Evolutionary conservation across 78 protist species (phyloP).

Genomic region (Diacronema lutheri): DNA sequence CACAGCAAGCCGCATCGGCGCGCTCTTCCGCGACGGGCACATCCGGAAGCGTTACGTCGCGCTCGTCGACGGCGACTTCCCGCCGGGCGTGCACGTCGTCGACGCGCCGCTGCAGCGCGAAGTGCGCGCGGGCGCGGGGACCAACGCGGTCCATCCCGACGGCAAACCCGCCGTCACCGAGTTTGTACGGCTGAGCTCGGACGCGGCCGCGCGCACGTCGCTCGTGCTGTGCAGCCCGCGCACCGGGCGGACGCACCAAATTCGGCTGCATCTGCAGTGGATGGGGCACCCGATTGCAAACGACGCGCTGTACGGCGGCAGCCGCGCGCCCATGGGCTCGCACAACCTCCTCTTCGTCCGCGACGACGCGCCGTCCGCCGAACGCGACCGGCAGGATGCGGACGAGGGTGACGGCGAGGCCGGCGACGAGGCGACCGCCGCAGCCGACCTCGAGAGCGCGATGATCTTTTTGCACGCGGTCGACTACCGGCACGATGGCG

Average conservation of each 20-base stretch:
- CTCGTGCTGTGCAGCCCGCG: conserved; percentile 59
- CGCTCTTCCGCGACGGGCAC: background rate
- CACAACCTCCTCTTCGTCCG: too few relatives aligned
- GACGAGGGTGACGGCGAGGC: too few relatives aligned
- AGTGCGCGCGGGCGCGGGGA: background rate
- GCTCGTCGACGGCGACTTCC: background rate
- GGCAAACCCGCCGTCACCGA: background rate
- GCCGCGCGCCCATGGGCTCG: too few relatives aligned
- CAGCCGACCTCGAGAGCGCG: too few relatives aligned
- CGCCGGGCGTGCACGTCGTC: background rate
- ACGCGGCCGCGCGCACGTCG: background rate
- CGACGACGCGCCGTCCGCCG: too few relatives aligned
- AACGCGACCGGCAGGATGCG: too few relatives aligned
- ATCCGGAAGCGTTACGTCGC: conserved; percentile 10
- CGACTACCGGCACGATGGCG: too few relatives aligned
- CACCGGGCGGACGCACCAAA: conserved; percentile 90
- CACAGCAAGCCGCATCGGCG: background rate
- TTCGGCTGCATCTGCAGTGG: conserved; percentile 79
- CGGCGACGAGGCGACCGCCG: too few relatives aligned
- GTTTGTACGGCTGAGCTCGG: background rate
- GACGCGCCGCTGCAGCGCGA: background rate
- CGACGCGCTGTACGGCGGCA: conserved; percentile 67
- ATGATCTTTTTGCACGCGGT: too few relatives aligned
- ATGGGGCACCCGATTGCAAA: conserved; percentile 76
- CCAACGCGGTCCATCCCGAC: background rate